A percentile compares a stretch with the other conserved stretches of the same genome.
Conservation (phyloP, 2,329 filamentous ascomycete species). For the Bipolaris sorokiniana region DNA sequence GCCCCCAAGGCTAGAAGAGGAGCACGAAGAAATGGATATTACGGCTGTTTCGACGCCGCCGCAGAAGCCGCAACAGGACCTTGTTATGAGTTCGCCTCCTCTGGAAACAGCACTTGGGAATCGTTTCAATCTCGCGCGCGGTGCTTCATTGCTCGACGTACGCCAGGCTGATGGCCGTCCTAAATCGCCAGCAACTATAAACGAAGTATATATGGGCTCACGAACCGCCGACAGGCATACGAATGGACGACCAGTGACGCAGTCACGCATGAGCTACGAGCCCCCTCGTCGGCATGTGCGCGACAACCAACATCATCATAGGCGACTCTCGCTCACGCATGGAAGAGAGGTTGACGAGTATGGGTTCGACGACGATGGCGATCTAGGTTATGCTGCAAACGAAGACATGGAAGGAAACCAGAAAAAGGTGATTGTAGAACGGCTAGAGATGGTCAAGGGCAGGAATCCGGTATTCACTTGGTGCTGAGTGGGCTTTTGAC, state of each 20-base stretch:
- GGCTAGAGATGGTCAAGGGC: constrained; percentile 92
- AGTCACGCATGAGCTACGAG: constrained; percentile 53
- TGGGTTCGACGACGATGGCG: constrained; percentile 75
- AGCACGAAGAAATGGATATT: constrained; percentile 94
- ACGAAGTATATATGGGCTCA: constrained; percentile 40
- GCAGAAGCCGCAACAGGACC: constrained; percentile 62
- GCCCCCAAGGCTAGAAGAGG: constrained; percentile 32
- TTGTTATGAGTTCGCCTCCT: constrained; percentile 70
- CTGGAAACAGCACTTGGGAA: constrained; percentile 48
- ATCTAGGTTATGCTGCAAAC: constrained; percentile 91
- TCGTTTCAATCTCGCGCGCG: constrained; percentile 56
- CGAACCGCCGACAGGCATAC: constrained; percentile 16
- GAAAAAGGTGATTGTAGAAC: constrained; percentile 94
- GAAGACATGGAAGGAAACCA: constrained; percentile 91
- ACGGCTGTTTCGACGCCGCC: constrained; percentile 67
- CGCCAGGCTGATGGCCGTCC: constrained; percentile 32
- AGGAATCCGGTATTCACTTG: constrained; percentile 96
- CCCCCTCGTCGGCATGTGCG: constrained; percentile 40
- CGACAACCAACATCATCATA: constrained; percentile 46
- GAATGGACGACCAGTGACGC: constrained; percentile 36
- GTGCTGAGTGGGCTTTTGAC: constrained; percentile 64
- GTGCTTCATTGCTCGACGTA: constrained; percentile 53
- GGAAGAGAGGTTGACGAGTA: constrained; percentile 60
- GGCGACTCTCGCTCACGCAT: constrained; percentile 55
- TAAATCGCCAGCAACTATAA: constrained; percentile 45